Percentiles rank a stretch among this genome's conserved stretches.
Conservation (phyloP, 148 eudicot genomes). For the Selenicereus undatus region DNA sequence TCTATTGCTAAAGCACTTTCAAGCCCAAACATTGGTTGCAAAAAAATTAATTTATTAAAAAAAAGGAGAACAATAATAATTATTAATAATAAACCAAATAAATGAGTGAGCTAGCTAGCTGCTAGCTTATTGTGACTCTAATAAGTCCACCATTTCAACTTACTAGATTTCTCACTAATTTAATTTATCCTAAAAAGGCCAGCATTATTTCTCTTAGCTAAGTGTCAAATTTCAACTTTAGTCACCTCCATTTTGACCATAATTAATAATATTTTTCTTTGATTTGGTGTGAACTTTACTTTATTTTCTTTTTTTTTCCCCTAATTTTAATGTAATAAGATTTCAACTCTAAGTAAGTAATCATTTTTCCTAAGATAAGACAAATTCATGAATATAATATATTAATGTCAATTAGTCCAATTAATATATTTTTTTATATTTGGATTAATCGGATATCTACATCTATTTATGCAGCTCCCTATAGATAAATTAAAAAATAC, state of each 20-base stretch:
- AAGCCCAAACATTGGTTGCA: constrained; percentile 16
- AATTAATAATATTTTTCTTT: not conserved
- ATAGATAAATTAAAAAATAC: no score
- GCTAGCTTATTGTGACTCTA: not conserved
- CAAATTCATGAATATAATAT: no score
- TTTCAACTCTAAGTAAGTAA: not conserved
- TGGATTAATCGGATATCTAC: no score
- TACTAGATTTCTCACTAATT: constrained; percentile 24
- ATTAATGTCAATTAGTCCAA: no score
- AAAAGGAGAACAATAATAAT: not conserved
- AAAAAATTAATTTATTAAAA: not conserved
- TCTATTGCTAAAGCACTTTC: constrained; percentile 10
- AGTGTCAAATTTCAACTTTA: not conserved
- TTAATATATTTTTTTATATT: no score
- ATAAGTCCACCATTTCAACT: constrained; percentile 30
- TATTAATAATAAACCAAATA: not conserved
- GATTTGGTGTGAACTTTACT: not conserved
- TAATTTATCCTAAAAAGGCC: not conserved
- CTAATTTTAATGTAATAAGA: not conserved
- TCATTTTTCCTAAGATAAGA: not conserved
- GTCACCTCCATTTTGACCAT: constrained; percentile 12
- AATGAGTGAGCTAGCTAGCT: not conserved
- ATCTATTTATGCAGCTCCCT: no score
- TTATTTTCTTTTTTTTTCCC: not conserved
- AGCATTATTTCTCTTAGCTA: not conserved